A percentile compares a stretch with the other conserved stretches of the same genome.
These are phyloP conservation scores for Leptosphaerulina australis DNA, from an alignment of 2,329 filamentous ascomycete genomes.

Conservation along the genomic window DNA sequence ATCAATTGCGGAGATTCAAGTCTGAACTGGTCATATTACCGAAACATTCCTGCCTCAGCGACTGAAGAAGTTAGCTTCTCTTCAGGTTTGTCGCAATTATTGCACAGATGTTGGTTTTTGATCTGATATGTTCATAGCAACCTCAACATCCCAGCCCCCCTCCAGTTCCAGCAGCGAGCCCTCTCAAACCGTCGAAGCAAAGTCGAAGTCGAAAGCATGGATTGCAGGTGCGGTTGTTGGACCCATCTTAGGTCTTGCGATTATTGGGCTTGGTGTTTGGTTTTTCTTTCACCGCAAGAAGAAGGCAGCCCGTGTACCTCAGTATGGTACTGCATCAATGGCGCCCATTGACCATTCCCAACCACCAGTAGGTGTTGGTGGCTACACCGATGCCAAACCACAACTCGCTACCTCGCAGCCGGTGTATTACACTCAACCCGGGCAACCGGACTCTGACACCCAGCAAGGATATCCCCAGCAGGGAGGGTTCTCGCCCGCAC, in stretches of 20 bases:
- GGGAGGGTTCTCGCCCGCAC: slow-evolving; percentile 15
- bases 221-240: slow-evolving; percentile 40
- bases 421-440: slow-evolving; percentile 6
- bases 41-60: slow-evolving; percentile 26
- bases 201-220: slow-evolving; percentile 35
- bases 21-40: slow-evolving; percentile 37
- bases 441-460: not conserved
- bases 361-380: slow-evolving; percentile 22
- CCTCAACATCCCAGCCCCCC: not conserved
- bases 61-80: slow-evolving; percentile 9
- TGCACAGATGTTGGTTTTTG: too few species aligned
- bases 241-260: slow-evolving; percentile 32
- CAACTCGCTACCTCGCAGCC: slow-evolving; percentile 18
- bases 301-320: slow-evolving; percentile 17
- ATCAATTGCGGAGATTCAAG: slow-evolving; percentile 36
- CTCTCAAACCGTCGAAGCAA: not conserved
- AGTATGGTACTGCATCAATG: slow-evolving; percentile 20
- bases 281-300: slow-evolving; percentile 35
- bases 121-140: not conserved
- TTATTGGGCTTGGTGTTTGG: slow-evolving; percentile 31
- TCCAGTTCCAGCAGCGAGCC: not conserved
- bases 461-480: slow-evolving; percentile 20
- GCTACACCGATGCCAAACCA: slow-evolving; percentile 28
- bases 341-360: slow-evolving; percentile 15
- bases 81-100: not conserved